These are phyloP conservation scores for Candida maesae DNA, from an alignment of 805 yeast species.

Conservation along the genomic window DNA sequence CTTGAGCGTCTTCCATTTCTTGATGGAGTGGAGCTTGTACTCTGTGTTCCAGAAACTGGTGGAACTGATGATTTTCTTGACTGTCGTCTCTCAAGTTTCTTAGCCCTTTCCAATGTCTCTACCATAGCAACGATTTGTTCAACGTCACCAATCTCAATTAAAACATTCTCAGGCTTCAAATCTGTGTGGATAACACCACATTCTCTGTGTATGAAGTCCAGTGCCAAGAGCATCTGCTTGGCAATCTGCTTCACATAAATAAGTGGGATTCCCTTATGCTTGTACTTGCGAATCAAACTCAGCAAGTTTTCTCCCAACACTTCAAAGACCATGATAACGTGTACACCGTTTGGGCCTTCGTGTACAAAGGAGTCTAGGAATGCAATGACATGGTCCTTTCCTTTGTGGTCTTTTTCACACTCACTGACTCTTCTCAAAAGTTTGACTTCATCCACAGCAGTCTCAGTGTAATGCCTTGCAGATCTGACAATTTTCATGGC, in stretches of 20 bases:
- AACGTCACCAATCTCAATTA: slow-evolving; percentile 80
- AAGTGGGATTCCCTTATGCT: slow-evolving; percentile 76
- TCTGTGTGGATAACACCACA: slow-evolving; percentile 77
- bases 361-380: slow-evolving; percentile 83
- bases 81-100: slow-evolving; percentile 38
- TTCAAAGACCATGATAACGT: slow-evolving; percentile 96
- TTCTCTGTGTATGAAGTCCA: slow-evolving; percentile 67
- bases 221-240: slow-evolving; percentile 67
- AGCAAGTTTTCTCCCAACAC: slow-evolving; percentile 91
- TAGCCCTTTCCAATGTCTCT: slow-evolving; percentile 53
- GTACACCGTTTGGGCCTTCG: slow-evolving; percentile 86
- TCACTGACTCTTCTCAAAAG: slow-evolving; percentile 64
- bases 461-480: slow-evolving; percentile 86
- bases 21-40: slow-evolving; percentile 24
- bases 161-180: slow-evolving; percentile 69
- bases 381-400: slow-evolving; percentile 76
- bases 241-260: slow-evolving; percentile 77
- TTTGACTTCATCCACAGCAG: slow-evolving; percentile 91
- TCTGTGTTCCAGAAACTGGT: slow-evolving; percentile 13
- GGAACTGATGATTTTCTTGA: slow-evolving; percentile 27
- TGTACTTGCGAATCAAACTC: slow-evolving; percentile 74
- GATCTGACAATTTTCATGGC: slow-evolving; percentile 93
- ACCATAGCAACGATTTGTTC: slow-evolving; percentile 70
- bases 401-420: slow-evolving; percentile 65
- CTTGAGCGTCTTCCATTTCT: slow-evolving; percentile 46